A percentile compares a stretch with the other conserved stretches of the same genome.
Conservation (phyloP, 345 rosid genomes). For the Turritis glabra region DNA sequence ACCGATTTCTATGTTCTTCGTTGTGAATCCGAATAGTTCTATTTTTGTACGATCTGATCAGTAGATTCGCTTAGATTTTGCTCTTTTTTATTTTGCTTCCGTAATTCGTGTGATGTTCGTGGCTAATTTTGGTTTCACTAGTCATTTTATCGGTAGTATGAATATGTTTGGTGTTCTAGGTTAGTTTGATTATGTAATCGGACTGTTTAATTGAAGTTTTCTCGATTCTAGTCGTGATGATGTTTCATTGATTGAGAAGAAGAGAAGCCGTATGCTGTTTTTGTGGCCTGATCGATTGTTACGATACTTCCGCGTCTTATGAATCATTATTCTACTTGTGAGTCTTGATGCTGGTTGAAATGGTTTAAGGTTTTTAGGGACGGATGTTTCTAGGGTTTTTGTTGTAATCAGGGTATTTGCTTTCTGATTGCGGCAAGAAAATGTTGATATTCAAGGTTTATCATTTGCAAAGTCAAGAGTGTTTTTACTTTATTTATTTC, state of each 20-base stretch:
- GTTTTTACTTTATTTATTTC: neutral
- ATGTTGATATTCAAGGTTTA: neutral
- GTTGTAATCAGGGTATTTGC: neutral
- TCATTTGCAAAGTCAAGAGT: constrained; percentile 20
- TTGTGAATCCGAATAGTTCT: neutral
- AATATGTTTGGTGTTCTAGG: neutral
- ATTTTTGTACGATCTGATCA: neutral
- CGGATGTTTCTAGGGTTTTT: neutral
- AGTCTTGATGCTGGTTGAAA: neutral
- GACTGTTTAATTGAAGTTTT: neutral
- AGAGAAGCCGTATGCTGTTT: neutral
- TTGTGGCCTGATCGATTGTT: neutral
- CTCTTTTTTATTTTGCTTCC: no score
- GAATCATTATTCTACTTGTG: neutral
- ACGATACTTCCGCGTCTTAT: neutral
- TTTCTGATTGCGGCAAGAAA: neutral
- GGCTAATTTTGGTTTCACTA: neutral
- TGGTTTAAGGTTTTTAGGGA: neutral
- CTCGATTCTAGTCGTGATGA: neutral
- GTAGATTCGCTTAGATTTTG: neutral
- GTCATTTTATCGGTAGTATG: neutral
- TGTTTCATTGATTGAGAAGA: neutral
- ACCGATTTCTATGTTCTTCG: neutral
- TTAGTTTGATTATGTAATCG: constrained; percentile 15
- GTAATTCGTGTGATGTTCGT: neutral